phyloP scores from a whole-genome alignment of 768 basidiomycete genomes.

The Pleurotus pulmonarius region DNA sequence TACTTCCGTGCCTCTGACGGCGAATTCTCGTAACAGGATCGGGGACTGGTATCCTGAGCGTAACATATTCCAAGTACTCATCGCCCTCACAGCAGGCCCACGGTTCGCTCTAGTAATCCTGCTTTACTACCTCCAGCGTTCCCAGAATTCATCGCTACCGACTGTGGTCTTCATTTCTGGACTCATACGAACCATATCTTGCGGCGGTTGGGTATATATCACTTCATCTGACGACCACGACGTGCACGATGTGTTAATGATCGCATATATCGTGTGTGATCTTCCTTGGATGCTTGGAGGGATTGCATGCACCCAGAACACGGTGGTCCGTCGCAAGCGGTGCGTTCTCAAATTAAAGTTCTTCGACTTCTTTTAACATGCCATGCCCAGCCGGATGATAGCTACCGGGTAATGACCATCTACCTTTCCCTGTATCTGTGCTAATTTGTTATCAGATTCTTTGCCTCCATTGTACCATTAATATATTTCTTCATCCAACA shows the following conservation, averaged over 20 bases:
- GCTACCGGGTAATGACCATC: slow-evolving; percentile 41
- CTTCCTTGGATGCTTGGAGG: slow-evolving; percentile 87
- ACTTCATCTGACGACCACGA: slow-evolving; percentile 84
- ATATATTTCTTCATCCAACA: slow-evolving; percentile 86
- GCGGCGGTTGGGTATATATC: slow-evolving; percentile 92
- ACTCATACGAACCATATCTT: slow-evolving; percentile 69
- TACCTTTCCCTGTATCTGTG: not conserved
- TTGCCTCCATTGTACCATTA: slow-evolving; percentile 64
- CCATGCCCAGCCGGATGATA: slow-evolving; percentile 42
- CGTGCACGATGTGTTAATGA: slow-evolving; percentile 85
- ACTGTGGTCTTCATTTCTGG: slow-evolving; percentile 57
- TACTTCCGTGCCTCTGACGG: not conserved
- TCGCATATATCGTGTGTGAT: slow-evolving; percentile 78
- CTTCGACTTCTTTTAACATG: slow-evolving; percentile 6
- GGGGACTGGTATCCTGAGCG: slow-evolving; percentile 91
- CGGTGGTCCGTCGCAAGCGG: slow-evolving; percentile 48
- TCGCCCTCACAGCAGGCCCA: slow-evolving; percentile 83
- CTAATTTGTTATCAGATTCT: slow-evolving; percentile 49
- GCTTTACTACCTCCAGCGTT: slow-evolving; percentile 57
- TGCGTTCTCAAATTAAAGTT: slow-evolving; percentile 19
- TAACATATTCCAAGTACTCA: slow-evolving; percentile 81
- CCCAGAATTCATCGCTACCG: slow-evolving; percentile 38
- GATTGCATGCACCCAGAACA: slow-evolving; percentile 45
- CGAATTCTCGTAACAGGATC: slow-evolving; percentile 42
- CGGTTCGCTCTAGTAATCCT: slow-evolving; percentile 65